Evolutionary conservation across 345 rosid species (phyloP).

Genomic region (Citrus glauca): DNA sequence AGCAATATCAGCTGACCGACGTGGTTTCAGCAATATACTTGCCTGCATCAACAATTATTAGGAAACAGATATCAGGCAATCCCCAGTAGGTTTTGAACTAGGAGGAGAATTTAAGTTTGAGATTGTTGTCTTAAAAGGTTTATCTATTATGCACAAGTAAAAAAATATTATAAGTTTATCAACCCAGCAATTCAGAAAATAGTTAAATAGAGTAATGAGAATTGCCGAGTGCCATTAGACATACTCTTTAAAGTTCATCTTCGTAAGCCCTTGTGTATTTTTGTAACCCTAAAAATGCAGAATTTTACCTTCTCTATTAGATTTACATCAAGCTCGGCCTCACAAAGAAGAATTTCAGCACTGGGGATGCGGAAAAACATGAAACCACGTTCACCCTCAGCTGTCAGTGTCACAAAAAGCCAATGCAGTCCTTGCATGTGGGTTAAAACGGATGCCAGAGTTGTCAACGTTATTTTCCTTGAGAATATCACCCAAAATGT

Average conservation of each 20-base stretch:
- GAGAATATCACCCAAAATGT: slow-evolving; percentile 55
- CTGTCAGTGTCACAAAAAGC: slow-evolving; percentile 58
- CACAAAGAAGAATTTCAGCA: slow-evolving; percentile 63
- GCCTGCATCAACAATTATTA: slow-evolving; percentile 37
- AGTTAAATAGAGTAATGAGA: not conserved
- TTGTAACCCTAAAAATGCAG: not conserved
- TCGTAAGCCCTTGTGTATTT: no score
- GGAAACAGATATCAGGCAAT: not conserved
- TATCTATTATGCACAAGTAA: not conserved
- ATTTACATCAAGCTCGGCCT: slow-evolving; percentile 47
- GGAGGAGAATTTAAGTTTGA: not conserved
- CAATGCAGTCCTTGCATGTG: slow-evolving; percentile 61
- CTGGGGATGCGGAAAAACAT: slow-evolving; percentile 66
- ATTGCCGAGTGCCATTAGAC: not conserved
- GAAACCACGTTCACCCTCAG: slow-evolving; percentile 63
- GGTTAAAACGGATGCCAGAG: slow-evolving; percentile 50
- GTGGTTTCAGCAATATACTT: slow-evolving; percentile 54
- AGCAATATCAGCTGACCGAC: slow-evolving; percentile 53
- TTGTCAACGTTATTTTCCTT: slow-evolving; percentile 46
- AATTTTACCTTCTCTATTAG: slow-evolving; percentile 24
- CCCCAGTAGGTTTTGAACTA: not conserved
- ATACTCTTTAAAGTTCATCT: not conserved
- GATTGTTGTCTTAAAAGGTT: not conserved
- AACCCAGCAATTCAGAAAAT: not conserved
- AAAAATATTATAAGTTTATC: not conserved